Evolutionary conservation across 176 grass and related monocot species (phyloP).

Genomic region (Chrysopogon serrulatus): DNA sequence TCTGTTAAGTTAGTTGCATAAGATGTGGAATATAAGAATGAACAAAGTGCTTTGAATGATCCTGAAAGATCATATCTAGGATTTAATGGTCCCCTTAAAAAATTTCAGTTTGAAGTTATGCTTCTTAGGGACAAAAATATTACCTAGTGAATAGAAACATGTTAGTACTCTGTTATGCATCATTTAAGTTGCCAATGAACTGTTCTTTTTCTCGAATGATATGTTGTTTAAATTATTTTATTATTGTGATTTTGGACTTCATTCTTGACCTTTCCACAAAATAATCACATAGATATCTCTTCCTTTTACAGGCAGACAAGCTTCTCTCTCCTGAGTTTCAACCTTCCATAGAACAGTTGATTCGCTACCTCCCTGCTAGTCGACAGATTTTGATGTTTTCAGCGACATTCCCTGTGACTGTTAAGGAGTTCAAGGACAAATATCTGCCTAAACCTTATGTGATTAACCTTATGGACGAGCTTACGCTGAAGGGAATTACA

Average conservation of each 20-base stretch:
- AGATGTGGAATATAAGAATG: neutral
- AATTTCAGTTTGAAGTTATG: neutral
- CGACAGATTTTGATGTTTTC: slow-evolving; percentile 93
- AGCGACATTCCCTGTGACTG: slow-evolving; percentile 97
- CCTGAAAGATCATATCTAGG: neutral
- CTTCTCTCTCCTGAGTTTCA: slow-evolving; percentile 92
- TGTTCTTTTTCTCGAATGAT: neutral
- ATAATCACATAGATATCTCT: neutral
- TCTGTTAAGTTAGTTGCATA: neutral
- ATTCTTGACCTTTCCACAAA: neutral
- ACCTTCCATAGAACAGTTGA: slow-evolving; percentile 76
- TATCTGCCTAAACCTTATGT: slow-evolving; percentile 87
- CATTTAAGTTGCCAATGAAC: slow-evolving; percentile 1
- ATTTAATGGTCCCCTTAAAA: neutral
- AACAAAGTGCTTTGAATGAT: neutral
- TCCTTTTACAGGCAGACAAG: slow-evolving; percentile 68
- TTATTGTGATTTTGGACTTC: neutral
- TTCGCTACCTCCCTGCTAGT: slow-evolving; percentile 61
- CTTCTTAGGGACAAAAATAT: neutral
- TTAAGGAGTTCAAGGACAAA: slow-evolving; percentile 90
- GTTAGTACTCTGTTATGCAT: neutral
- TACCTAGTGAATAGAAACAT: neutral
- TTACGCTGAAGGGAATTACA: slow-evolving; percentile 96
- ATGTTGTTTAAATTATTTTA: neutral
- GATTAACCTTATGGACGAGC: slow-evolving; percentile 98